Conservation (phyloP, 2,329 filamentous ascomycete genomes). For the Nemania sp. region DNA sequence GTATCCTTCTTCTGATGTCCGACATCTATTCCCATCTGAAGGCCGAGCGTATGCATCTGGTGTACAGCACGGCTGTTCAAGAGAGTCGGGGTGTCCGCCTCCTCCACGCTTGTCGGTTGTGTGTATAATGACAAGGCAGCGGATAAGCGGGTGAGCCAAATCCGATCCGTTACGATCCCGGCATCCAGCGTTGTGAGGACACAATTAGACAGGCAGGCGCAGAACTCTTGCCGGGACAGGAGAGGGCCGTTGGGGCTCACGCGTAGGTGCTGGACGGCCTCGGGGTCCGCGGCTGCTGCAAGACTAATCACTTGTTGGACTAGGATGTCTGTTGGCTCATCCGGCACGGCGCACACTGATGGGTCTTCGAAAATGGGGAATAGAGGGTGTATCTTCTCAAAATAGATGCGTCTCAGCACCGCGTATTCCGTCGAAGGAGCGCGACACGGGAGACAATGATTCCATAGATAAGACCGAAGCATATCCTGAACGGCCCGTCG, state of each 20-base stretch:
- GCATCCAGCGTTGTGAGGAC: slow-evolving; percentile 57
- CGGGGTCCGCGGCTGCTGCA: slow-evolving; percentile 56
- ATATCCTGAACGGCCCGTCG: slow-evolving; percentile 37
- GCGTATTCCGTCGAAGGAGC: slow-evolving; percentile 53
- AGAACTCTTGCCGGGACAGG: slow-evolving; percentile 53
- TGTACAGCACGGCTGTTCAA: slow-evolving; percentile 59
- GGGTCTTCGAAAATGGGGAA: slow-evolving; percentile 55
- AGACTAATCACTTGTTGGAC: slow-evolving; percentile 60
- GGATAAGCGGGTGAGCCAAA: slow-evolving; percentile 59
- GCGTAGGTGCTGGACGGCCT: slow-evolving; percentile 50
- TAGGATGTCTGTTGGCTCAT: slow-evolving; percentile 44
- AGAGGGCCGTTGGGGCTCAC: slow-evolving; percentile 47
- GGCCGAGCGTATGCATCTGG: slow-evolving; percentile 59
- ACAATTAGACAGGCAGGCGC: slow-evolving; percentile 52
- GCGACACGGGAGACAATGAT: slow-evolving; percentile 52
- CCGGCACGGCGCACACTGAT: slow-evolving; percentile 33
- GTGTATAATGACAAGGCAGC: slow-evolving; percentile 62
- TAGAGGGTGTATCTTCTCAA: slow-evolving; percentile 59
- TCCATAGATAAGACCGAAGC: slow-evolving; percentile 48
- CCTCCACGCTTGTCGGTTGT: slow-evolving; percentile 58
- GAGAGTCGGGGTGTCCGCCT: slow-evolving; percentile 59
- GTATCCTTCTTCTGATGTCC: slow-evolving; percentile 46
- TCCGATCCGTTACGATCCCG: slow-evolving; percentile 57
- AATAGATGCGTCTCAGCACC: slow-evolving; percentile 51
- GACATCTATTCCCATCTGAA: slow-evolving; percentile 53